Percentiles rank a stretch among this genome's conserved stretches.
These are phyloP conservation scores for Chrysoporthe austroafricana DNA, from an alignment of 2,329 filamentous ascomycete genomes.

Conservation along the genomic window DNA sequence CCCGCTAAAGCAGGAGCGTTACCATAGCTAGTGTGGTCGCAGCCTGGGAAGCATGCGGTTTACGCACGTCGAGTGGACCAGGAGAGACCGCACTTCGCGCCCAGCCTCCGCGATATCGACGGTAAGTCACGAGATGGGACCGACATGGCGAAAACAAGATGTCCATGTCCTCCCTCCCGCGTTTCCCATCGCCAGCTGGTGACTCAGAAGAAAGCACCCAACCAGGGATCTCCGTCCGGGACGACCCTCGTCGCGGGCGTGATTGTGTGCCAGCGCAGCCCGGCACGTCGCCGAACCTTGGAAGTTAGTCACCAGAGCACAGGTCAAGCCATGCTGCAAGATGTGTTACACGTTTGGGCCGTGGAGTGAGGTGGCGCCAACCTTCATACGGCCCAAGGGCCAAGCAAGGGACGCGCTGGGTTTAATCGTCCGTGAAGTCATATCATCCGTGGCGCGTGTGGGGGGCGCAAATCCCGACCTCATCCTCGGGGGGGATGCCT, in stretches of 20 bases:
- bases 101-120: slow-evolving; percentile 12
- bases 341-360: slow-evolving; percentile 19
- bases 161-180: background rate
- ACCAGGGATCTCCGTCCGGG: slow-evolving; percentile 16
- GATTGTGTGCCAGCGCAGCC: slow-evolving; percentile 11
- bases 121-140: background rate
- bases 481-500: background rate
- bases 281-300: slow-evolving; percentile 14
- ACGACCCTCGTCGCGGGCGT: slow-evolving; percentile 9
- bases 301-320: slow-evolving; percentile 5
- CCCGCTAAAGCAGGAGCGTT: background rate
- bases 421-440: background rate
- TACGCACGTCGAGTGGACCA: slow-evolving; percentile 20
- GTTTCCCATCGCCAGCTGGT: background rate
- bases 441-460: background rate
- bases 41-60: slow-evolving; percentile 22
- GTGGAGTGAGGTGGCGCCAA: slow-evolving; percentile 12
- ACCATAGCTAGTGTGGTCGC: background rate
- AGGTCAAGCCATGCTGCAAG: slow-evolving; percentile 17
- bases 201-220: background rate
- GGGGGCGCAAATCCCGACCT: background rate
- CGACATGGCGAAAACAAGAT: background rate
- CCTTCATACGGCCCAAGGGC: background rate
- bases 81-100: slow-evolving; percentile 17
- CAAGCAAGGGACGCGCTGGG: background rate